Evolutionary conservation across 805 yeast species (phyloP).

Genomic region (Candida taoyuanica): DNA sequence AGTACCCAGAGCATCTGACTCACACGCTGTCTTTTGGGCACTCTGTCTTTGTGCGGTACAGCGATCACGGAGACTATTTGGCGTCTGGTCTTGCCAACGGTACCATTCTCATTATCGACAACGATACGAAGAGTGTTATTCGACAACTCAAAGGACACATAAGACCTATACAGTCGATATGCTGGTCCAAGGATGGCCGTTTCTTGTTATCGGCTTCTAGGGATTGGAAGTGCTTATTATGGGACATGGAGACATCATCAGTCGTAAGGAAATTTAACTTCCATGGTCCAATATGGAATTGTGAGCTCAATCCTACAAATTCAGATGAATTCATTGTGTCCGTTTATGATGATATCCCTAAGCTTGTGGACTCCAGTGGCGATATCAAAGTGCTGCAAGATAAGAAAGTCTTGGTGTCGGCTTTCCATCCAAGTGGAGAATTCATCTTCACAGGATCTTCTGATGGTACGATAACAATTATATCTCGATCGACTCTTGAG

Average conservation of each 20-base stretch:
- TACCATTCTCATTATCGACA: constrained; percentile 65
- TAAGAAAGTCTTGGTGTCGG: constrained; percentile 26
- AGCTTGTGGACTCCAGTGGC: constrained; percentile 39
- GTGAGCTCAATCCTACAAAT: constrained; percentile 48
- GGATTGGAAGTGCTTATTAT: constrained; percentile 77
- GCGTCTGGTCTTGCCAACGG: constrained; percentile 82
- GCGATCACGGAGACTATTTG: constrained; percentile 74
- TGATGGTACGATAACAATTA: constrained; percentile 68
- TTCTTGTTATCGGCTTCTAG: constrained; percentile 66
- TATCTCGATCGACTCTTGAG: constrained; percentile 24
- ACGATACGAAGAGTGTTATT: constrained; percentile 58
- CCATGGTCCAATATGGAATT: constrained; percentile 72
- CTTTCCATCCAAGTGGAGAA: constrained; percentile 49
- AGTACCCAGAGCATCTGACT: constrained; percentile 81
- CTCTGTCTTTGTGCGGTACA: constrained; percentile 64
- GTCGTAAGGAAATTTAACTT: constrained; percentile 45
- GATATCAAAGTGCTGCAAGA: constrained; percentile 21
- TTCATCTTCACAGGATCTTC: constrained; percentile 71
- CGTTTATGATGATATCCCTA: constrained; percentile 57
- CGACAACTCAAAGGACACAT: constrained; percentile 60
- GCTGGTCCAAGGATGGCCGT: constrained; percentile 73
- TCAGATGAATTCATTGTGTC: constrained; percentile 54
- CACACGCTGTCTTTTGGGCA: constrained; percentile 64
- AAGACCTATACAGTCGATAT: constrained; percentile 63
- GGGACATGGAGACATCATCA: constrained; percentile 58